Evolutionary conservation across 2,329 filamentous ascomycete species (phyloP).

Genomic region (Dothistroma pini): DNA sequence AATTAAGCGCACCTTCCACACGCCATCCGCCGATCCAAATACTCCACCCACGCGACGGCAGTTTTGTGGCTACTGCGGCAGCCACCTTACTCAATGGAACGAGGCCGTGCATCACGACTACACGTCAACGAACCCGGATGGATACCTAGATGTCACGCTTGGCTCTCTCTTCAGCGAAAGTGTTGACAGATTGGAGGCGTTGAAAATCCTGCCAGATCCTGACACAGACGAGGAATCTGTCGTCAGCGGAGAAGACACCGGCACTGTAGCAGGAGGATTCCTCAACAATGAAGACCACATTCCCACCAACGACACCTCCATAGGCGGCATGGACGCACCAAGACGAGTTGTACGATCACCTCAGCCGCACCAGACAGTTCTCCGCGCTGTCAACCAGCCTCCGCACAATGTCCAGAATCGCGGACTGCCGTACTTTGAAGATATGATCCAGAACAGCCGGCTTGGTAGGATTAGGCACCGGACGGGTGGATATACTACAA

Average conservation of each 20-base stretch:
- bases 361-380: constrained; percentile 7
- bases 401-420: constrained; percentile 31
- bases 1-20: constrained; percentile 46
- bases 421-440: constrained; percentile 84
- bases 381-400: constrained; percentile 3
- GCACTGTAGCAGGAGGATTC: constrained; percentile 8
- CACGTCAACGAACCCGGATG: constrained; percentile 58
- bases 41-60: constrained; percentile 60
- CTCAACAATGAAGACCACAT: constrained; percentile 14
- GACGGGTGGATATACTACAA: constrained; percentile 56
- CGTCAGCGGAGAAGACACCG: constrained; percentile 4
- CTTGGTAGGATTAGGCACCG: constrained; percentile 65
- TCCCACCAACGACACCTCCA: constrained; percentile 8
- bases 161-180: constrained; percentile 71
- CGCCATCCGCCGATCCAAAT: constrained; percentile 51
- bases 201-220: constrained; percentile 63
- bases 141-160: constrained; percentile 78
- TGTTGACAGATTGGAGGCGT: constrained; percentile 66
- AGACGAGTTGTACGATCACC: constrained; percentile 14
- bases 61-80: constrained; percentile 92
- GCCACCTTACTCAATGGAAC: constrained; percentile 77
- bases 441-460: constrained; percentile 70
- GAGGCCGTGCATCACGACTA: constrained; percentile 48
- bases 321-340: constrained; percentile 6
- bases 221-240: constrained; percentile 29